phyloP scores from a whole-genome alignment of 768 basidiomycete species.

The Mycena maculata region DNA sequence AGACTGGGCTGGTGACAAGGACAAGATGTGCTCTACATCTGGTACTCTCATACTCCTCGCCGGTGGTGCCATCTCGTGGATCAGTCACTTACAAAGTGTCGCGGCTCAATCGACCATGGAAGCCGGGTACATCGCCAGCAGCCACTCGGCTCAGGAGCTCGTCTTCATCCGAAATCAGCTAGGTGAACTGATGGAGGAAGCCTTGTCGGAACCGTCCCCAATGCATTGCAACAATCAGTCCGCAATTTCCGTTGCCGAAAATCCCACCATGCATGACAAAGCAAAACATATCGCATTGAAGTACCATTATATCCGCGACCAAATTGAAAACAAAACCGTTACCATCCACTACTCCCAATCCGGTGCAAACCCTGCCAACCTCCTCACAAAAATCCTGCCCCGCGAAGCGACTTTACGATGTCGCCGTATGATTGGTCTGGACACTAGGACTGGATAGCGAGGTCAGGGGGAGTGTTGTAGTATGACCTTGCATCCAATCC shows the following conservation, averaged over 20 bases:
- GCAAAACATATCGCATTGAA: not conserved
- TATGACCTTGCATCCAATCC: not conserved
- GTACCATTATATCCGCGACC: not conserved
- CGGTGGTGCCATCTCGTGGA: not conserved
- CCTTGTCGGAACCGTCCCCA: not conserved
- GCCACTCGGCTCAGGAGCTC: not conserved
- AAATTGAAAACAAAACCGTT: not conserved
- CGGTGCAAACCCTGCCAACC: not conserved
- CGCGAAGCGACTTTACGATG: not conserved
- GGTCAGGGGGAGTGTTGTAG: slow-evolving; percentile 2
- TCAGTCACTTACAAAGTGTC: not conserved
- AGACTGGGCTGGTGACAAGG: not conserved
- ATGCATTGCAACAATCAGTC: slow-evolving; percentile 4
- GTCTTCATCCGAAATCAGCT: not conserved
- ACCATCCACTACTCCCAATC: not conserved
- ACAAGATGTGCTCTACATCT: not conserved
- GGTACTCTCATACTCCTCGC: not conserved
- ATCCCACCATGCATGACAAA: not conserved
- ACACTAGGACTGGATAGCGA: not conserved
- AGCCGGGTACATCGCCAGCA: not conserved
- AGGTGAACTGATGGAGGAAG: not conserved
- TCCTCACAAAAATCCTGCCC: not conserved
- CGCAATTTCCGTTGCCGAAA: not conserved
- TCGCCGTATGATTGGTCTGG: slow-evolving; percentile 1
- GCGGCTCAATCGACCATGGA: not conserved